Evolutionary conservation across 2,329 filamentous ascomycete species (phyloP), one percentile per base, ranked within the genome.

Genomic region (Chrysoporthe austroafricana): DNA sequence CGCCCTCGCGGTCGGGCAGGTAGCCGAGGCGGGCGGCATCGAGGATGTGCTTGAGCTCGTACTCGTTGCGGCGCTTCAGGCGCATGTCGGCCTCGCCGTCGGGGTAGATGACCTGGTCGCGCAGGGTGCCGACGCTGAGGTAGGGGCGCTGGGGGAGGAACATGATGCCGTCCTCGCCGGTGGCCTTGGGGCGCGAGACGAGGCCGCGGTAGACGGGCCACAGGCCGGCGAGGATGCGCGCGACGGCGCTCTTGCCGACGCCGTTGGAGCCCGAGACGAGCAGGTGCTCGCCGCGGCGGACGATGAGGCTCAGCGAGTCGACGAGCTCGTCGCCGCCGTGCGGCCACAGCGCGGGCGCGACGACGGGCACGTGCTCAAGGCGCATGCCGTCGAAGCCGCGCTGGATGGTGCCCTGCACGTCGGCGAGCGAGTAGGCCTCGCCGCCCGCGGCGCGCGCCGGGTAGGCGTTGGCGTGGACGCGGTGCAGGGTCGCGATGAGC

Each of bases 21-120:
- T 99, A 98, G 4, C 94, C 95, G 0, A 99, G 85, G 66, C 88
- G 88, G 0, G 94, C 94, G 63, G 92, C 91, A 66, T 97, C 92
- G 3, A 99, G 85, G 2, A 96, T 88, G 36, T 84, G 84, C 75
- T 90, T 88, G 26, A 99, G 85, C 72, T 97, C 92, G 43, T 88
- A 83, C 76, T 99, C 96, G 2, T 87, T 88, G 73, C 90, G 90
- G 18, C 91, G 89, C 70, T 91, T 90, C 68, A 92, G 90, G 42
- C 89, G 90, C 96, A 99, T 98, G 74, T 99, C 96, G 54, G 94
- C 83, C 76, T 97, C 95, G 7, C 93, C 95, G 74, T 99, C 94
- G 0, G 96, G 96, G 73, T 99, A 99, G 76, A 98, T 97, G 74
- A 99, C 93, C 80, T 99, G 96, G 74, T 99, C 96, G 36, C 96